These are phyloP conservation scores for Microstegium vimineum DNA, from an alignment of 176 grass and related monocot genomes.

Conservation along the genomic window DNA sequence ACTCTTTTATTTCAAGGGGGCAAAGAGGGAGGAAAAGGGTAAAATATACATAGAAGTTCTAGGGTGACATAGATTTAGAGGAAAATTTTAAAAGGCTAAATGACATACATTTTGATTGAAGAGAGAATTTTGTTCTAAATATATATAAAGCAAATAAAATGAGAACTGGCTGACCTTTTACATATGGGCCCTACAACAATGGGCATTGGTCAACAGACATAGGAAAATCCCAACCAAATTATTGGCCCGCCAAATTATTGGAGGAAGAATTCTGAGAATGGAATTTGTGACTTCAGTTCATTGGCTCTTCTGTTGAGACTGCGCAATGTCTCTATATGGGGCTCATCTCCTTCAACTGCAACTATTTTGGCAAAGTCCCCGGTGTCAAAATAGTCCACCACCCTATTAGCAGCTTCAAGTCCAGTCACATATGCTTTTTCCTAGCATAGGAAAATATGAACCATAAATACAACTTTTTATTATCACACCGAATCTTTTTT, in stretches of 20 bases:
- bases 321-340: constrained; percentile 58
- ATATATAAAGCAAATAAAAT: constrained; percentile 9
- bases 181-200: neutral
- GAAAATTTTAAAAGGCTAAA: neutral
- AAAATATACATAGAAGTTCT: neutral
- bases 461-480: constrained; percentile 4
- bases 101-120: neutral
- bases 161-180: constrained; percentile 20
- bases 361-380: constrained; percentile 93
- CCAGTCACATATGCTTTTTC: constrained; percentile 92
- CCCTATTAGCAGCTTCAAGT: constrained; percentile 84
- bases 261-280: constrained; percentile 66
- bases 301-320: constrained; percentile 61
- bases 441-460: constrained; percentile 41
- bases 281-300: constrained; percentile 60
- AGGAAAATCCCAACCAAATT: neutral
- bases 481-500: neutral
- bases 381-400: constrained; percentile 58
- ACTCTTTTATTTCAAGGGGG: too few relatives aligned
- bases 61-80: neutral
- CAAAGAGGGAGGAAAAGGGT: neutral
- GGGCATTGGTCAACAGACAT: neutral
- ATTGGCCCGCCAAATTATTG: constrained; percentile 32
- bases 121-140: neutral
- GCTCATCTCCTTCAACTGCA: constrained; percentile 74